Evolutionary conservation across 768 basidiomycete species (phyloP), one percentile per base, ranked within the genome.

Genomic region (Phanerodontia chrysosporium): DNA sequence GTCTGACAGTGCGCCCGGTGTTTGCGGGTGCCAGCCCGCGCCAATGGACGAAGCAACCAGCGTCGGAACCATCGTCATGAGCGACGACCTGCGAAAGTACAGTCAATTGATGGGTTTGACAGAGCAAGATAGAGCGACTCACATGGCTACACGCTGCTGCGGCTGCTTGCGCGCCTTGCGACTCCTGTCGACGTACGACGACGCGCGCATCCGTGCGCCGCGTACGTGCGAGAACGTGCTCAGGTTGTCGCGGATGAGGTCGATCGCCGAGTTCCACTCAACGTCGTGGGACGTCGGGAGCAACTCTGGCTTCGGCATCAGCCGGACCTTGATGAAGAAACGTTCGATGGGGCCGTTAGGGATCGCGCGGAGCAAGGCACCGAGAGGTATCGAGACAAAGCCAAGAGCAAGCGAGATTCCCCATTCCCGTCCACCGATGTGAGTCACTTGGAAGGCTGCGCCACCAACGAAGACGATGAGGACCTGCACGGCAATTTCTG

Each of bases 381-480:
- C 97, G 65, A 96, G 80, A 4, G 96, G 97, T 46, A 98, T 84
- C 10, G 97, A 88, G 49, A 94, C 83, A 45, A 88, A 62, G 35
- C 96, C 97, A 32, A 98, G 81, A 51, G 92, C 87, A 39, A 99
- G 76, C 0, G 92, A 90, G 64, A 98, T 92, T 55, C 85, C 95
- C 97, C 97, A 99, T 71, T 96, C 93, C 42, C 83, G 84, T 9
- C 90, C 93, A 39, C 76, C 76, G 52, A 98, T 85, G 8, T 70
- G 78, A 0, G 84, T 87, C 9, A 98, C 96, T 67, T 90, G 86
- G 79, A 99, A 98, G 0, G 95, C 95, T 2, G 90, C 81, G 35
- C 91, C 89, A 42, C 95, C 96, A 45, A 98, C 80, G 67, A 94
- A 92, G 54, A 98, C 90, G 58, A 98, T 95, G 61, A 94, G 61